phyloP scores from a whole-genome alignment of 371 early-diverging fungal species.

The Rhizopus microsporus region DNA sequence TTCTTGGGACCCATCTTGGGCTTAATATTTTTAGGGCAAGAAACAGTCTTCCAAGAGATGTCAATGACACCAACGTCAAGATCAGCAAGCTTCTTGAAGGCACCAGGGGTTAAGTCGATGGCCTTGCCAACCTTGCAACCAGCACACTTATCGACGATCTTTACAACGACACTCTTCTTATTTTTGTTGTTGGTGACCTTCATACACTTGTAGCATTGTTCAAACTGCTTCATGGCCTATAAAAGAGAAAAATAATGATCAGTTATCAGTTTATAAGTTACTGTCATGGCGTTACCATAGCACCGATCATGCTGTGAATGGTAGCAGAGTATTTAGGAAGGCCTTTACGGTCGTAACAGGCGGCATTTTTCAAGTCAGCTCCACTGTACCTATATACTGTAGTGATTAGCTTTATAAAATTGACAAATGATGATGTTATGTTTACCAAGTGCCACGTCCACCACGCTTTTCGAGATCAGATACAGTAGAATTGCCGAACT shows the following conservation, averaged over 20 bases:
- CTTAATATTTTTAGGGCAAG: conserved; percentile 22
- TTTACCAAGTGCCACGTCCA: conserved; percentile 49
- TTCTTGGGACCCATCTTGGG: conserved; percentile 30
- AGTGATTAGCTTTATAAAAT: not conserved
- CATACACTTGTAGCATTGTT: conserved; percentile 55
- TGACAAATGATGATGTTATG: conserved; percentile 1
- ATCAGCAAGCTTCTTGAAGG: conserved; percentile 42
- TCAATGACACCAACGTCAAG: conserved; percentile 46
- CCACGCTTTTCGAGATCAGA: conserved; percentile 33
- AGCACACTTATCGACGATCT: conserved; percentile 52
- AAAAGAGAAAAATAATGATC: not conserved
- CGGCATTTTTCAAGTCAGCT: conserved; percentile 49
- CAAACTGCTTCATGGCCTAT: conserved; percentile 51
- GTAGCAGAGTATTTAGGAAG: conserved; percentile 42
- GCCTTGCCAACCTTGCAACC: conserved; percentile 44
- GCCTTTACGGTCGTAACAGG: conserved; percentile 52
- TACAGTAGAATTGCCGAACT: conserved; percentile 23
- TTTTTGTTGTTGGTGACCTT: conserved; percentile 47
- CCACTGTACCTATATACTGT: conserved; percentile 45
- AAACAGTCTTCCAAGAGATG: conserved; percentile 45
- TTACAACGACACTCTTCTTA: conserved; percentile 40
- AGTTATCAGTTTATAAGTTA: not conserved
- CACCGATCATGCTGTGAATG: conserved; percentile 46
- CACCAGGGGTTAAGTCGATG: conserved; percentile 51
- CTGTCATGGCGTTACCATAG: conserved; percentile 37